These are phyloP conservation scores for Taphrina betulina DNA, from an alignment of 1,139 yeast species.

Conservation along the genomic window DNA sequence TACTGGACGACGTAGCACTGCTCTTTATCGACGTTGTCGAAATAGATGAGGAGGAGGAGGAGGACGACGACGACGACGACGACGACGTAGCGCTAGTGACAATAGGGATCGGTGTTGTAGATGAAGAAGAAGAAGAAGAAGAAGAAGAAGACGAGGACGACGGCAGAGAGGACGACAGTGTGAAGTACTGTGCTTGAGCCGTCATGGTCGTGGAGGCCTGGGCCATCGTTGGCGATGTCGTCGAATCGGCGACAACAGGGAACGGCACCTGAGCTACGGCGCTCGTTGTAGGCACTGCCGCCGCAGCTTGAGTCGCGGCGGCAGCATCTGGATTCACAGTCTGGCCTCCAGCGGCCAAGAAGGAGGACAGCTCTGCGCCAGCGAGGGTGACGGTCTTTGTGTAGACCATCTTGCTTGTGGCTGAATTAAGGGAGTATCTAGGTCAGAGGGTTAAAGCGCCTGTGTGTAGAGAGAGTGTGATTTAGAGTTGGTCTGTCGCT, in stretches of 20 bases:
- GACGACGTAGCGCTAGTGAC: neutral
- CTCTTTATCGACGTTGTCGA: neutral
- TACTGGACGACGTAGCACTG: neutral
- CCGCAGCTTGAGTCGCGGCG: constrained; percentile 1
- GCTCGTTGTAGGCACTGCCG: neutral
- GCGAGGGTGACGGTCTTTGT: constrained; percentile 29
- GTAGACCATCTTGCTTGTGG: constrained; percentile 1
- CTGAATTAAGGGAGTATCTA: neutral
- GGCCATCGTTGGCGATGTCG: neutral
- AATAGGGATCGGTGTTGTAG: constrained; percentile 7
- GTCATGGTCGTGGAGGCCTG: neutral
- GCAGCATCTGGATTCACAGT: constrained; percentile 22
- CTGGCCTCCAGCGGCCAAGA: constrained; percentile 29
- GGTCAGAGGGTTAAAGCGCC: neutral
- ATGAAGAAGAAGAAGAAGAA: too few species aligned
- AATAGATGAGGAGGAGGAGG: neutral
- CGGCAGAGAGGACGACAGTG: too few species aligned
- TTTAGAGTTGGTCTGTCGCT: constrained; percentile 8
- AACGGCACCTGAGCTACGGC: constrained; percentile 15
- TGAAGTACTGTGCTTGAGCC: neutral
- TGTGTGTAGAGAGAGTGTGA: constrained; percentile 16
- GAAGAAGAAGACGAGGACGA: too few species aligned
- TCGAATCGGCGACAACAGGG: constrained; percentile 1
- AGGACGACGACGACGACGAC: neutral
- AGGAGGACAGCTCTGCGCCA: constrained; percentile 26